A percentile compares a stretch with the other conserved stretches of the same genome.
Conservation (phyloP, 1,284 basidiomycete genomes). For the Puccinia novopanici region DNA sequence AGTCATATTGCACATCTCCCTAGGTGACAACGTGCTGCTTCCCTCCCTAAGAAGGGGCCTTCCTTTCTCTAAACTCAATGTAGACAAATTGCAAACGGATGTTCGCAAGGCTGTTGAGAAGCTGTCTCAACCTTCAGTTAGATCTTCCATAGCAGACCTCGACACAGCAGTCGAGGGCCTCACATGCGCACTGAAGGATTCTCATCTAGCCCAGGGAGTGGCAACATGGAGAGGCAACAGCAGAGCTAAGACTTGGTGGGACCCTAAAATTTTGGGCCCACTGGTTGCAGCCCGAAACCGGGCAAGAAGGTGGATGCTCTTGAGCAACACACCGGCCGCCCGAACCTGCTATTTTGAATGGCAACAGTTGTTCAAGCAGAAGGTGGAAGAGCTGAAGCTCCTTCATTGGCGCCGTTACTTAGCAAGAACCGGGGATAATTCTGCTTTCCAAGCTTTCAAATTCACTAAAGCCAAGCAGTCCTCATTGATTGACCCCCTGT, state of each 20-base stretch:
- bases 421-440: background rate
- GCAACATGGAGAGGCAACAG: background rate
- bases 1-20: background rate
- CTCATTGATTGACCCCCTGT: background rate
- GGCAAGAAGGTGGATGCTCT: background rate
- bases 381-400: too few relatives aligned
- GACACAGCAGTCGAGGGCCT: too few relatives aligned
- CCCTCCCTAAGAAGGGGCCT: background rate
- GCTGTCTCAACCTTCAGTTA: too few relatives aligned
- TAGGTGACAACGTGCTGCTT: too few relatives aligned
- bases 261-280: background rate
- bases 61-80: background rate
- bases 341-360: background rate
- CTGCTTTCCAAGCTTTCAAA: too few relatives aligned
- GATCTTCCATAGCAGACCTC: background rate
- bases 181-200: too few relatives aligned
- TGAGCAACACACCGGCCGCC: background rate
- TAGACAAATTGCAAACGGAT: too few relatives aligned
- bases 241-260: constrained; percentile 22
- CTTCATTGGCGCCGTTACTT: background rate
- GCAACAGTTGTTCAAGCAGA: constrained; percentile 13
- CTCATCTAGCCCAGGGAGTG: too few relatives aligned
- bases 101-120: too few relatives aligned
- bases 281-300: background rate
- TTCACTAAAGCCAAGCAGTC: constrained; percentile 8